Evolutionary conservation across 345 rosid species (phyloP).

Genomic region (Pugionium cornutum): DNA sequence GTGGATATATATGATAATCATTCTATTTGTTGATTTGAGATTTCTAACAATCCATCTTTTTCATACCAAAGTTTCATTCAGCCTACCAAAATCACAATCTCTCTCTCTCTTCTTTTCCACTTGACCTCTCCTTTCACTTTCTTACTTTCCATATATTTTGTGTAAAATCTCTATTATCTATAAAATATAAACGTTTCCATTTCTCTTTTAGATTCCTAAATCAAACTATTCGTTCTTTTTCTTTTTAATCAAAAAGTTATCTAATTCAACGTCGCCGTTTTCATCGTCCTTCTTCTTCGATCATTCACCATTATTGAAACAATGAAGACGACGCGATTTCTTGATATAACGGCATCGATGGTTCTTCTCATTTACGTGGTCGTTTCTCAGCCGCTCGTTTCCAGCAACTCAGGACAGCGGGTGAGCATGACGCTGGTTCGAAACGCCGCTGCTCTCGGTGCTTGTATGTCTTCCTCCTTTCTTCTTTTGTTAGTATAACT

Average conservation of each 20-base stretch:
- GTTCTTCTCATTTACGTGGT: constrained; percentile 35
- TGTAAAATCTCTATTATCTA: neutral
- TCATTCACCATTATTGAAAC: constrained; percentile 19
- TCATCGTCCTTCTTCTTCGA: neutral
- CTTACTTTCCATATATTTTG: neutral
- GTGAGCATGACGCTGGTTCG: constrained; percentile 77
- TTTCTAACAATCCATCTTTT: too few relatives aligned
- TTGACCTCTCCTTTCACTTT: constrained; percentile 36
- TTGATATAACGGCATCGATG: constrained; percentile 22
- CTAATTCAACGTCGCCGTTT: constrained; percentile 2
- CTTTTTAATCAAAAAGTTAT: neutral
- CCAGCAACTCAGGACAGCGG: constrained; percentile 23
- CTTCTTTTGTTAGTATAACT: neutral
- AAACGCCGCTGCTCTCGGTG: constrained; percentile 61
- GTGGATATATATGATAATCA: too few relatives aligned
- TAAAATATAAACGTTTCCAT: constrained; percentile 18
- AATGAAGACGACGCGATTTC: constrained; percentile 16
- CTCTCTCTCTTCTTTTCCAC: constrained; percentile 31
- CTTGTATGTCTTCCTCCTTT: constrained; percentile 50
- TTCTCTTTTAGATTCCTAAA: constrained; percentile 20
- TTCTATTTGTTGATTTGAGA: too few relatives aligned
- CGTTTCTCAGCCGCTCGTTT: constrained; percentile 41
- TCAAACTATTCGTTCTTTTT: constrained; percentile 1
- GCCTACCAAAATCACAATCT: constrained; percentile 24
- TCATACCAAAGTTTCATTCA: too few relatives aligned